phyloP scores from a whole-genome alignment of 768 basidiomycete species.

The Calocybe indica region DNA sequence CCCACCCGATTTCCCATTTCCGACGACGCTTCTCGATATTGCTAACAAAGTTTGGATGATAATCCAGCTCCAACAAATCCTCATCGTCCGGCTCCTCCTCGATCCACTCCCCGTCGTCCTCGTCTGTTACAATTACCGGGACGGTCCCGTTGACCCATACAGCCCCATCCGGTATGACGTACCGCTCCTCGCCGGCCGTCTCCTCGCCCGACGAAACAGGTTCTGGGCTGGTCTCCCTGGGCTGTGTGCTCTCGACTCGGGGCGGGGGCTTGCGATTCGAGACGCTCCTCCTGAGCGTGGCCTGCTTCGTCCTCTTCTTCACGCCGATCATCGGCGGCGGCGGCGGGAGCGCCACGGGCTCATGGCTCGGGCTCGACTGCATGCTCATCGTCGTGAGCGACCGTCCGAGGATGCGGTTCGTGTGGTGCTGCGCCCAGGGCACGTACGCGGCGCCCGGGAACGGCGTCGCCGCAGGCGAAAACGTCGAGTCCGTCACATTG shows the following conservation, averaged over 20 bases:
- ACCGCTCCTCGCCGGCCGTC: slow-evolving; percentile 61
- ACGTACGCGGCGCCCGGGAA: slow-evolving; percentile 61
- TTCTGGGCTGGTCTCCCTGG: slow-evolving; percentile 77
- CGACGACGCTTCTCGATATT: slow-evolving; percentile 63
- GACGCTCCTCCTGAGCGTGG: slow-evolving; percentile 17
- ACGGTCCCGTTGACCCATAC: slow-evolving; percentile 11
- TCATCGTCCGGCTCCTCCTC: slow-evolving; percentile 70
- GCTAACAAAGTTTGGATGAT: slow-evolving; percentile 64
- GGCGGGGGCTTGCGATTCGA: slow-evolving; percentile 57
- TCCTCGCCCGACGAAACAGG: slow-evolving; percentile 72
- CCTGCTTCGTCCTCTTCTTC: slow-evolving; percentile 25
- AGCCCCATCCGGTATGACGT: background rate
- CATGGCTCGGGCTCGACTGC: slow-evolving; percentile 67
- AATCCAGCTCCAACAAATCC: slow-evolving; percentile 71
- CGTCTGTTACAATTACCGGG: slow-evolving; percentile 18
- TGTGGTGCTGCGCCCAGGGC: slow-evolving; percentile 70
- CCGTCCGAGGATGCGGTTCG: slow-evolving; percentile 40
- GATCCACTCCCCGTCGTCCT: slow-evolving; percentile 59
- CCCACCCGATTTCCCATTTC: slow-evolving; percentile 75
- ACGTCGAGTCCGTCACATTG: slow-evolving; percentile 62
- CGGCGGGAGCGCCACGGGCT: slow-evolving; percentile 52
- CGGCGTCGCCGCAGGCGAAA: slow-evolving; percentile 72
- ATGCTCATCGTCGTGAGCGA: slow-evolving; percentile 51
- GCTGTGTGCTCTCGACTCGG: slow-evolving; percentile 78
- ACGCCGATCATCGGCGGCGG: slow-evolving; percentile 40